Evolutionary conservation across 2,329 filamentous ascomycete genomes (phyloP).

Genomic region (Fusarium subtropicale): DNA sequence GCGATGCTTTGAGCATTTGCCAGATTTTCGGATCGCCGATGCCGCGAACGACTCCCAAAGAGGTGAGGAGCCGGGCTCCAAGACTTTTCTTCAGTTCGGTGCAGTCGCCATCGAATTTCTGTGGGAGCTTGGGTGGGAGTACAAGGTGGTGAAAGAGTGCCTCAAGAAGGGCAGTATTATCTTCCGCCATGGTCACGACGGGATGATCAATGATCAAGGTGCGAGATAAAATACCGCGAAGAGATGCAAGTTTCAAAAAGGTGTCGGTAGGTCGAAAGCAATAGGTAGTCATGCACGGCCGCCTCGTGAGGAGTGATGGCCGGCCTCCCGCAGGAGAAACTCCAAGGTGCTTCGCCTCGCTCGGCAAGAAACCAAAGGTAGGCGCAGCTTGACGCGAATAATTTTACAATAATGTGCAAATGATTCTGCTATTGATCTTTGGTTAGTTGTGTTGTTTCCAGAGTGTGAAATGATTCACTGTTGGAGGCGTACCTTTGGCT

Average conservation of each 20-base stretch:
- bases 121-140: constrained; percentile 39
- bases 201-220: neutral
- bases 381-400: too few relatives aligned
- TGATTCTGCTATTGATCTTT: too few relatives aligned
- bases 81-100: too few relatives aligned
- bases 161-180: neutral
- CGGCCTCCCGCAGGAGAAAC: too few relatives aligned
- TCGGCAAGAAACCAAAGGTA: rapidly evolving
- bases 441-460: rapidly evolving
- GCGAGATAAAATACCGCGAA: neutral
- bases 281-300: neutral
- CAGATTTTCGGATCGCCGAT: too few relatives aligned
- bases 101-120: constrained; percentile 15
- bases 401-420: rapidly evolving
- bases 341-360: rapidly evolving
- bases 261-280: neutral
- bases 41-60: too few relatives aligned
- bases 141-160: constrained; percentile 42
- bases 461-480: too few relatives aligned
- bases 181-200: neutral
- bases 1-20: too few relatives aligned
- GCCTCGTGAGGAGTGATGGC: neutral
- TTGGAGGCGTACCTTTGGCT: too few relatives aligned
- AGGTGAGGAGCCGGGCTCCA: too few relatives aligned
- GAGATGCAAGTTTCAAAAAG: neutral